Percentiles rank a stretch among this genome's conserved stretches.
These are phyloP conservation scores for Diospyros lotus DNA, from an alignment of 148 eudicot genomes.

Conservation along the genomic window DNA sequence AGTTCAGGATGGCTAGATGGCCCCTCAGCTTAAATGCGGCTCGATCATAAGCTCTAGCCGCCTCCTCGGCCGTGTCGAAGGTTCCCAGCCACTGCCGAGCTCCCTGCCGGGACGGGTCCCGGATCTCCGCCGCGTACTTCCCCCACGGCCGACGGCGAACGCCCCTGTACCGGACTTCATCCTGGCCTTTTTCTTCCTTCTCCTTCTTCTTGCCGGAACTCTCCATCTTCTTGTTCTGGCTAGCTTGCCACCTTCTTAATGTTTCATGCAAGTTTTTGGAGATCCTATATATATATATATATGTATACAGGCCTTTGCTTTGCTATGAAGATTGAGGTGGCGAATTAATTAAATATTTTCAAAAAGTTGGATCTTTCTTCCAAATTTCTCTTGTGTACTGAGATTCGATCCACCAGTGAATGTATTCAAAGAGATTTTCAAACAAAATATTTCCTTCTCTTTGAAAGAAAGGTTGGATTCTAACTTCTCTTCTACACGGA, in stretches of 20 bases:
- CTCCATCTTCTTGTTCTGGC: slow-evolving; percentile 15
- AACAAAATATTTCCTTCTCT: too few relatives aligned
- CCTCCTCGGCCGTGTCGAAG: slow-evolving; percentile 33
- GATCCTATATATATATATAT: too few relatives aligned
- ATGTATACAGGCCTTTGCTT: too few relatives aligned
- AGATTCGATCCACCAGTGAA: too few relatives aligned
- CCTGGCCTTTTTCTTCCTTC: slow-evolving; percentile 5
- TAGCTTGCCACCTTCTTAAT: slow-evolving; percentile 16
- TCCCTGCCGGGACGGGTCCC: slow-evolving; percentile 47
- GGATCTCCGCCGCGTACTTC: slow-evolving; percentile 47
- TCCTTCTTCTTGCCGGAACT: slow-evolving; percentile 11
- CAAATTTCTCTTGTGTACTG: too few relatives aligned
- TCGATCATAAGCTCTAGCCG: slow-evolving; percentile 53
- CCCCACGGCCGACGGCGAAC: slow-evolving; percentile 35
- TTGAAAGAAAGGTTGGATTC: too few relatives aligned
- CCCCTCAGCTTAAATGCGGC: slow-evolving; percentile 53
- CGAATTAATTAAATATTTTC: too few relatives aligned
- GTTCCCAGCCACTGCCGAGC: slow-evolving; percentile 59
- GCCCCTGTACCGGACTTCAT: slow-evolving; percentile 22
- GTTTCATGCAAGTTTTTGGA: too few relatives aligned
- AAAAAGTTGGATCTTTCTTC: too few relatives aligned
- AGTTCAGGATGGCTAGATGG: slow-evolving; percentile 48
- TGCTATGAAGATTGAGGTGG: too few relatives aligned
- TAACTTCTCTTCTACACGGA: too few relatives aligned
- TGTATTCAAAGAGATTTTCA: too few relatives aligned